phyloP scores from a whole-genome alignment of 257 asterid genomes.

The Cruciata laevipes region DNA sequence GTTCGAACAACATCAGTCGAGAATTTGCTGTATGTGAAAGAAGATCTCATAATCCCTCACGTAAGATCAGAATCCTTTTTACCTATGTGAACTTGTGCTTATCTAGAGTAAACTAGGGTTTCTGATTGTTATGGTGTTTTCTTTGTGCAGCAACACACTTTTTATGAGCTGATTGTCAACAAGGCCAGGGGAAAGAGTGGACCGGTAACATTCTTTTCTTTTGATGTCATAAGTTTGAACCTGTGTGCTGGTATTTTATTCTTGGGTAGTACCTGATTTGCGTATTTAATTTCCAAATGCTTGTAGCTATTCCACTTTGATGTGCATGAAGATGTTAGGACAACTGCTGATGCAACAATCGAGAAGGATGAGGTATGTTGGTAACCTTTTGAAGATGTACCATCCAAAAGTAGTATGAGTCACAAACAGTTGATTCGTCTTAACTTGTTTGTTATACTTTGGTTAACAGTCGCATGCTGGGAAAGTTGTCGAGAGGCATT shows the following conservation, averaged over 20 bases:
- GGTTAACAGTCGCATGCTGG: conserved; percentile 94
- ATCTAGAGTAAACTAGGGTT: conserved; percentile 4
- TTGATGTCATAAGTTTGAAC: neutral
- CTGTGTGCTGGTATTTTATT: too few species aligned
- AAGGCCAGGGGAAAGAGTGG: conserved; percentile 99
- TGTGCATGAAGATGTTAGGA: conserved; percentile 97
- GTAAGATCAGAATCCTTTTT: conserved; percentile 35
- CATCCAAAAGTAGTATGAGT: neutral
- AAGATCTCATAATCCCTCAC: conserved; percentile 97
- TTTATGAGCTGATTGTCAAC: conserved; percentile 91
- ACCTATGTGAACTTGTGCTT: neutral
- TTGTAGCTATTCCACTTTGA: conserved; percentile 95
- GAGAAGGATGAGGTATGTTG: conserved; percentile 93
- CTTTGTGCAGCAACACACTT: conserved; percentile 75
- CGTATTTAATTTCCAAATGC: neutral
- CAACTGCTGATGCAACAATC: conserved; percentile 86
- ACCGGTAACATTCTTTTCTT: conserved; percentile 62
- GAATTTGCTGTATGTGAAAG: conserved; percentile 94
- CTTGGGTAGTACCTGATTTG: neutral
- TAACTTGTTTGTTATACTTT: conserved; percentile 8
- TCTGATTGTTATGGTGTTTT: neutral
- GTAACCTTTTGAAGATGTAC: neutral
- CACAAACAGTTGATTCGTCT: neutral
- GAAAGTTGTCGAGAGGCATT: conserved; percentile 97
- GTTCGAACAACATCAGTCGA: conserved; percentile 94